phyloP scores from a whole-genome alignment of 164 flowering plant genomes.

The Vitis amurensis region DNA sequence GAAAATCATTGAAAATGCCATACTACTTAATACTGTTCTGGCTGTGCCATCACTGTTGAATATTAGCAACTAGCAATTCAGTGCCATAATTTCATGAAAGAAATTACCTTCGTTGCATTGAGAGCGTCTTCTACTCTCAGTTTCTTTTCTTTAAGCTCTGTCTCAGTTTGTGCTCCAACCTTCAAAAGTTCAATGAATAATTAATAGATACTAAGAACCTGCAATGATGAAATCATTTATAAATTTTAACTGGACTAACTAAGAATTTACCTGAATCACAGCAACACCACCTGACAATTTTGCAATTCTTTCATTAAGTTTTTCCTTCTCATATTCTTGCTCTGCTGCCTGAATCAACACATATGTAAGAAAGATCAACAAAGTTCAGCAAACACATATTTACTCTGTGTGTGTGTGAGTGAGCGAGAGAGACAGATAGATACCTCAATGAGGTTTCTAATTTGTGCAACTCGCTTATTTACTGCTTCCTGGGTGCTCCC shows the following conservation, averaged over 20 bases:
- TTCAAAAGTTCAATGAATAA: conserved; percentile 18
- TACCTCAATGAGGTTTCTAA: conserved; percentile 84
- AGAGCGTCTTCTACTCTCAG: conserved; percentile 98
- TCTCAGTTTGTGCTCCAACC: conserved; percentile 99
- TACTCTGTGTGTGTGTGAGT: background rate
- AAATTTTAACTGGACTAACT: background rate
- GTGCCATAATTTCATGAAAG: background rate
- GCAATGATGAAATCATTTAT: too few species aligned
- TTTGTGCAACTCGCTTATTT: conserved; percentile 81
- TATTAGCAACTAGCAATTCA: background rate
- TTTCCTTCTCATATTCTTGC: conserved; percentile 94
- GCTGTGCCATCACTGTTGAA: too few species aligned
- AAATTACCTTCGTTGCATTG: conserved; percentile 88
- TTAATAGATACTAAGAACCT: background rate
- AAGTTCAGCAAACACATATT: background rate
- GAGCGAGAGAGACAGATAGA: conserved; percentile 2
- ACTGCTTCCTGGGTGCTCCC: conserved; percentile 97
- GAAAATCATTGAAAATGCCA: conserved; percentile 13
- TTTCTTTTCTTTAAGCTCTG: conserved; percentile 94
- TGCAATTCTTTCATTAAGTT: conserved; percentile 94
- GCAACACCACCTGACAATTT: conserved; percentile 99
- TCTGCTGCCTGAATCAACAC: conserved; percentile 67
- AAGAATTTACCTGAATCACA: conserved; percentile 68
- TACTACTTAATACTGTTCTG: background rate
- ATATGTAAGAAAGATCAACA: background rate